Evolutionary conservation across 768 basidiomycete species (phyloP), one percentile per base, ranked within the genome.

Genomic region (Mycena latifolia): DNA sequence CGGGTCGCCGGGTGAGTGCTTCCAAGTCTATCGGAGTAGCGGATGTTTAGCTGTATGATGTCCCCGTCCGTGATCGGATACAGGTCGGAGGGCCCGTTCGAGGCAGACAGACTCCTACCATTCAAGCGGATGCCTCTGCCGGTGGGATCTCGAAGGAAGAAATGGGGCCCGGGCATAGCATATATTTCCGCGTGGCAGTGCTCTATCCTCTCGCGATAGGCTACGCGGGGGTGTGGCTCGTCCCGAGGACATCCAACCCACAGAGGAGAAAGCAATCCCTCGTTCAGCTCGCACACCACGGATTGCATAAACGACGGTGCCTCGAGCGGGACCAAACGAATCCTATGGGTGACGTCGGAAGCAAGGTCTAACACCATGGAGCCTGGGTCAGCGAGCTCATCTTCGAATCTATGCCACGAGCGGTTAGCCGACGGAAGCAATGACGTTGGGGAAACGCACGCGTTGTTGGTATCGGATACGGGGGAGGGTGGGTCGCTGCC

Each of bases 321-420:
- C 51, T 53, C n/a, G n/a, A 53, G 33, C 33, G 51, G 51, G 33
- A 53, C 33, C 51, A 53, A 53, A 24, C 51, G 33, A 53, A 53
- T 22, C 29, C 11, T 18, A 24, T 53, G 33, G n/a, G 33, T 12
- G 27, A 29, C 11, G 50, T 22, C 51, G 51, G 51, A 35, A 37
- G 51, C 11, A n/a, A 53, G 51, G 51, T 5, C 8, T 53, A 53
- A 35, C 51, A 53, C 17, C 22, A 22, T 37, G 33, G 51, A 53
- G n/a, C 33, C 33, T 18, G 51, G n/a, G 51, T 12, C 33, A 28
- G 51, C 35, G 33, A 5, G 9, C 31, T 24, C n/a, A n/a, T 10
- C 22, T 53, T 53, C 51, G 11, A 9, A 53, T 24, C 51, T 53
- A 53, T 33, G 31, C 31, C 7, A 5, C 12, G 31, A 12, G 31